Conservation (phyloP, 2,329 filamentous ascomycete genomes). For the Venturia aucupariae region DNA sequence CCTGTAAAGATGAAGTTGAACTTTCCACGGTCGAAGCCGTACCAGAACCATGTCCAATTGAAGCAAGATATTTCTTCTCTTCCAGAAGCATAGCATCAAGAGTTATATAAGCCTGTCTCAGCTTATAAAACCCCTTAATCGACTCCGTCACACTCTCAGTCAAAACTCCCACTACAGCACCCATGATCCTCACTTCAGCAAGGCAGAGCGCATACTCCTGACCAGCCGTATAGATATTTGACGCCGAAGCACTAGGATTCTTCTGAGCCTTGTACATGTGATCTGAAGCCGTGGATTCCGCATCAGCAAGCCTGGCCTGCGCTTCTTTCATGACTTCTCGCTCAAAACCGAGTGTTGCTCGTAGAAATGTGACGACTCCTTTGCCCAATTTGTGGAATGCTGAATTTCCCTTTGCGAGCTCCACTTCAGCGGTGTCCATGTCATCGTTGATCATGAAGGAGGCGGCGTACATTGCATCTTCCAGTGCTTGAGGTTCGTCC, state of each 20-base stretch:
- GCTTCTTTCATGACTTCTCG: slow-evolving; percentile 85
- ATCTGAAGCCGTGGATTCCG: slow-evolving; percentile 66
- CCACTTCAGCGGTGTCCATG: slow-evolving; percentile 70
- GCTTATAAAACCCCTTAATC: slow-evolving; percentile 83
- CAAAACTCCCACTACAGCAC: slow-evolving; percentile 76
- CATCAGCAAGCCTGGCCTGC: slow-evolving; percentile 58
- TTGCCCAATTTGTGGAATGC: slow-evolving; percentile 82
- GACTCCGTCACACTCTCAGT: slow-evolving; percentile 90
- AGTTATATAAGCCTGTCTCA: slow-evolving; percentile 79
- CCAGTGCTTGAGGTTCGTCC: slow-evolving; percentile 50
- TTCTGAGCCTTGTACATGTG: slow-evolving; percentile 69
- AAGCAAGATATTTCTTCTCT: slow-evolving; percentile 52
- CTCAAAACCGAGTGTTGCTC: slow-evolving; percentile 81
- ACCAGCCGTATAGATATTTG: slow-evolving; percentile 67
- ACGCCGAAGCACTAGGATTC: slow-evolving; percentile 46
- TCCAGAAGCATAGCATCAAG: slow-evolving; percentile 70
- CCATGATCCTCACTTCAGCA: slow-evolving; percentile 81
- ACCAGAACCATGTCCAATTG: slow-evolving; percentile 20
- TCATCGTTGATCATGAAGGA: slow-evolving; percentile 80
- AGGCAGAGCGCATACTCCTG: slow-evolving; percentile 80
- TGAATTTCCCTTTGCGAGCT: slow-evolving; percentile 62
- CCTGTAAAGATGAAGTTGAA: slow-evolving; percentile 1
- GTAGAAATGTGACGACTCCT: slow-evolving; percentile 74
- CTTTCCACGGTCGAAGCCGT: neutral
- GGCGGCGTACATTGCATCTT: slow-evolving; percentile 47